Percentiles rank a stretch among this genome's conserved stretches.
Evolutionary conservation across 140 eudicot genomes (phyloP).

Genomic region (Cichorium intybus): DNA sequence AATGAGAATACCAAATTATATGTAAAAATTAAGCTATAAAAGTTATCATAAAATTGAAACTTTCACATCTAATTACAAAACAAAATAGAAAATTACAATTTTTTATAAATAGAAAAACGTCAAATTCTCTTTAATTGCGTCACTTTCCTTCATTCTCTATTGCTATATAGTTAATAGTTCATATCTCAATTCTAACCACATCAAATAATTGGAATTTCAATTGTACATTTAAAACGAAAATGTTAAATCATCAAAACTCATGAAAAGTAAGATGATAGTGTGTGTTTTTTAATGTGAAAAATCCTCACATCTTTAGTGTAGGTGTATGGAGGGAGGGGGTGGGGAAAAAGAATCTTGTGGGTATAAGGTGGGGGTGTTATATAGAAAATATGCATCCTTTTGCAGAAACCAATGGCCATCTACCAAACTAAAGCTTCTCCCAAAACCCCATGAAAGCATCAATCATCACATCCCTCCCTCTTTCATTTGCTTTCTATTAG

Average conservation of each 20-base stretch:
- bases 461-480: not conserved
- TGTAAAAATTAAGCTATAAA: too few species aligned
- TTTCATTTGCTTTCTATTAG: conserved; percentile 12
- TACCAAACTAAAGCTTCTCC: conserved; percentile 22
- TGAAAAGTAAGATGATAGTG: too few species aligned
- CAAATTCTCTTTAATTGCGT: not conserved
- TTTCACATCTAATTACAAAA: too few species aligned
- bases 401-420: conserved; percentile 36
- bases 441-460: conserved; percentile 36
- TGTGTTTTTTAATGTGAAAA: too few species aligned
- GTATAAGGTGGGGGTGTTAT: not conserved
- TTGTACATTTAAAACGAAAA: too few species aligned
- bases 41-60: too few species aligned
- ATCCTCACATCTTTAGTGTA: too few species aligned
- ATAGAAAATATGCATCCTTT: conserved; percentile 28
- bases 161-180: not conserved
- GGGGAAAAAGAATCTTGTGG: conserved; percentile 17
- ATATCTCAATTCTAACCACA: not conserved
- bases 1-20: too few species aligned
- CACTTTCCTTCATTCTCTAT: not conserved
- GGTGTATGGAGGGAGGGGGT: not conserved
- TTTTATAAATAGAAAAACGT: too few species aligned
- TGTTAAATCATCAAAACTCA: not conserved
- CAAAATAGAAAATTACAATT: too few species aligned
- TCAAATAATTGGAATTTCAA: too few species aligned